Conservation (phyloP, 441 rosid genomes). For the Jatropha podagrica region DNA sequence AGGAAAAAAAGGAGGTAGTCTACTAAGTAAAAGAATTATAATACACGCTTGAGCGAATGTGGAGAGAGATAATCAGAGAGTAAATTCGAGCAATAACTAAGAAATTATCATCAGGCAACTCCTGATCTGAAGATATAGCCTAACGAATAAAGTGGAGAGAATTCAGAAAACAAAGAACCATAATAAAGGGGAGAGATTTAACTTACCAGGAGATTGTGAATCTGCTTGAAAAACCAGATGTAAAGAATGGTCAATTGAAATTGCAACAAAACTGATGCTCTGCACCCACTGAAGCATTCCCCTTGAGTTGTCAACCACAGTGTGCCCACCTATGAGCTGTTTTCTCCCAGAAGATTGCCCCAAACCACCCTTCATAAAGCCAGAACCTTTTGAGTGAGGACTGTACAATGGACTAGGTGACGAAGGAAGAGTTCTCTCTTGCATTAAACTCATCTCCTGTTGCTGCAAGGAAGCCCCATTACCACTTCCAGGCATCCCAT, state of each 20-base stretch:
- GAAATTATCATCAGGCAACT: not conserved
- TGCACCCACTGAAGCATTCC: slow-evolving; percentile 98
- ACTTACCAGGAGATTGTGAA: slow-evolving; percentile 70
- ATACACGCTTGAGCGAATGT: too few species aligned
- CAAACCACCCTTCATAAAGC: slow-evolving; percentile 86
- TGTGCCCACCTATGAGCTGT: slow-evolving; percentile 74
- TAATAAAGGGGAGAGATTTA: slow-evolving; percentile 18
- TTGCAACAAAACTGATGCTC: slow-evolving; percentile 86
- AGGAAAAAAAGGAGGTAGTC: not conserved
- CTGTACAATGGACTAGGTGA: slow-evolving; percentile 86
- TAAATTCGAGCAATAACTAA: too few species aligned
- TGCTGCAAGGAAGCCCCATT: slow-evolving; percentile 85
- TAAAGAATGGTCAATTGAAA: slow-evolving; percentile 84
- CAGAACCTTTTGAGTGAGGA: slow-evolving; percentile 78
- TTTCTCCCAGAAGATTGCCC: slow-evolving; percentile 83
- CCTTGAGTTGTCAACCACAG: slow-evolving; percentile 66
- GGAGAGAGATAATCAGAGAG: not conserved
- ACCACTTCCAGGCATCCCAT: slow-evolving; percentile 66
- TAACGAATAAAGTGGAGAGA: not conserved
- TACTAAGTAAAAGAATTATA: not conserved
- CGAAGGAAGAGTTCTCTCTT: slow-evolving; percentile 85
- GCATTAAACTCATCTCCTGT: slow-evolving; percentile 92
- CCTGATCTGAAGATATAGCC: not conserved
- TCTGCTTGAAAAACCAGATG: slow-evolving; percentile 79
- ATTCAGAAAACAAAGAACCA: not conserved